A percentile compares a stretch with the other conserved stretches of the same genome.
Conservation (phyloP, 495 filamentous ascomycete species). For the Hyaloscypha bicolor region DNA sequence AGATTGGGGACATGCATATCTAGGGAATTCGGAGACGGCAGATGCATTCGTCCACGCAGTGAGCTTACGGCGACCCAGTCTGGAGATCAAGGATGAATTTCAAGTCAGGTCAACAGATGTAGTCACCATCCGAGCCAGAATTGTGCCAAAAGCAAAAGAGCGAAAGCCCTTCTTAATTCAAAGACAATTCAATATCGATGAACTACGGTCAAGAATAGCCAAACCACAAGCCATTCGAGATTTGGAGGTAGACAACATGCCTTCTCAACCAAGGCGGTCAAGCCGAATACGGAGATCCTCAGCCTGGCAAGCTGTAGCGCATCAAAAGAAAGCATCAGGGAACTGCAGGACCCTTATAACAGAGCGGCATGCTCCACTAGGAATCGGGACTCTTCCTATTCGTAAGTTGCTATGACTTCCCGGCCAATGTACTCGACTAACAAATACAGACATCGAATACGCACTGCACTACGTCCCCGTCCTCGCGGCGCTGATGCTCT, state of each 20-base stretch:
- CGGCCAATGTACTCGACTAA: background rate
- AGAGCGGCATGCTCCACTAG: background rate
- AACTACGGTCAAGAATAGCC: slow-evolving; percentile 40
- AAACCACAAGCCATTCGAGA: background rate
- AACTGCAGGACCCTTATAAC: background rate
- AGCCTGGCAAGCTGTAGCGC: background rate
- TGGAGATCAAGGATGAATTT: slow-evolving; percentile 8
- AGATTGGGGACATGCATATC: slow-evolving; percentile 30
- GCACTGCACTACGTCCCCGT: slow-evolving; percentile 51
- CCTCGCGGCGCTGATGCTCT: slow-evolving; percentile 52
- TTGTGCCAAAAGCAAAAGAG: slow-evolving; percentile 42
- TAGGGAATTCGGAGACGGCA: slow-evolving; percentile 25
- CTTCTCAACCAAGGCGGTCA: slow-evolving; percentile 17
- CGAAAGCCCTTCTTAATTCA: slow-evolving; percentile 49
- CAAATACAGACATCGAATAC: slow-evolving; percentile 48
- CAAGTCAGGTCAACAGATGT: slow-evolving; percentile 5
- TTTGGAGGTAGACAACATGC: background rate
- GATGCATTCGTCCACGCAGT: slow-evolving; percentile 31
- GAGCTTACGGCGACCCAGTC: slow-evolving; percentile 15
- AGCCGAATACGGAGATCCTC: slow-evolving; percentile 18
- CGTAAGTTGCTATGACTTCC: slow-evolving; percentile 40
- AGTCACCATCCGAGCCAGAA: slow-evolving; percentile 49
- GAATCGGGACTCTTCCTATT: slow-evolving; percentile 42
- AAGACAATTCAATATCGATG: slow-evolving; percentile 47
- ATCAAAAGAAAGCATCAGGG: background rate